phyloP scores from a whole-genome alignment of 2,329 filamentous ascomycete species.

The Chalaropsis ovoidea region DNA sequence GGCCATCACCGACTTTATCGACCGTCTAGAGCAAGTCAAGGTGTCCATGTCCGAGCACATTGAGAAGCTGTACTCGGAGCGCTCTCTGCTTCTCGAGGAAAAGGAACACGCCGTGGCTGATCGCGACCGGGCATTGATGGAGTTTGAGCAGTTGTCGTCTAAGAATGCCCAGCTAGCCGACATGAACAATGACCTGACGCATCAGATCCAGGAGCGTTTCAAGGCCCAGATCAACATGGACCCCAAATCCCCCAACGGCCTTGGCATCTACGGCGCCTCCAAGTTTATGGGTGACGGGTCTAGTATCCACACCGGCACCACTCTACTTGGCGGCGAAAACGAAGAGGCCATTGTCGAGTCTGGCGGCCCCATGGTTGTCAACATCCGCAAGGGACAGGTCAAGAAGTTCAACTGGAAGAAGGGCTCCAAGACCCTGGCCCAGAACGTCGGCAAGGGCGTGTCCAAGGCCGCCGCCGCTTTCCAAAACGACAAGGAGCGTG shows the following conservation, averaged over 20 bases:
- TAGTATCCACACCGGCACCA: conserved; percentile 42
- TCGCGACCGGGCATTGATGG: conserved; percentile 85
- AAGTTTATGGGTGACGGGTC: conserved; percentile 41
- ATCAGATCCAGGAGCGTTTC: conserved; percentile 87
- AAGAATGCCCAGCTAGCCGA: conserved; percentile 92
- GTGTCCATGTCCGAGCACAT: conserved; percentile 47
- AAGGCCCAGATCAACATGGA: conserved; percentile 57
- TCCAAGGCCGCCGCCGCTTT: conserved; percentile 79
- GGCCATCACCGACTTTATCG: conserved; percentile 82
- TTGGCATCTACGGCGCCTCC: conserved; percentile 48
- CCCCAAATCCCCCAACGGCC: conserved; percentile 42
- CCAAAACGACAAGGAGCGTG: conserved; percentile 49
- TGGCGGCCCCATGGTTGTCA: conserved; percentile 85
- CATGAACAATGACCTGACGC: conserved; percentile 89
- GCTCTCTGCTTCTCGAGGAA: conserved; percentile 75
- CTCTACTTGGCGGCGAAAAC: conserved; percentile 51
- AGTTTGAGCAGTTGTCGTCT: conserved; percentile 87
- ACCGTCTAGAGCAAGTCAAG: conserved; percentile 56
- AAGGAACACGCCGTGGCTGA: conserved; percentile 71
- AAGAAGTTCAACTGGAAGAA: conserved; percentile 99
- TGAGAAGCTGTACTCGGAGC: conserved; percentile 55
- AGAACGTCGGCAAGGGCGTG: conserved; percentile 87
- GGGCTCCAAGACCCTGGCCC: conserved; percentile 83
- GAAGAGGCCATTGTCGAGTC: conserved; percentile 59
- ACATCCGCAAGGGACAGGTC: conserved; percentile 84